Conservation (phyloP, 768 basidiomycete genomes). For the Dendrothele bispora region DNA sequence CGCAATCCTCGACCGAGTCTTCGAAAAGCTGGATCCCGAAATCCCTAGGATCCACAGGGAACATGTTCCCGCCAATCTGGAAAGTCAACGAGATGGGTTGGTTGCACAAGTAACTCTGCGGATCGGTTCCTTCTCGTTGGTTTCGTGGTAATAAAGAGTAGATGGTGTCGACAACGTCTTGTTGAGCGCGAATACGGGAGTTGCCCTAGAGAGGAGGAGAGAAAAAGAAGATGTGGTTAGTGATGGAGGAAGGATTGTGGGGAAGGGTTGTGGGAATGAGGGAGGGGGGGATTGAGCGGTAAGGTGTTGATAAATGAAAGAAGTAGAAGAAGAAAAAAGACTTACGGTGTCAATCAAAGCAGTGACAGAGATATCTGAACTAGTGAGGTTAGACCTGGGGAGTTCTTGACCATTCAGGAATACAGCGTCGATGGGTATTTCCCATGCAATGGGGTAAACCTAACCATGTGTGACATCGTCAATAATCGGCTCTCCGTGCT, state of each 20-base stretch:
- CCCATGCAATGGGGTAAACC: constrained; percentile 71
- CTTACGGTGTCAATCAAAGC: constrained; percentile 73
- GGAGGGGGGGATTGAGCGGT: no score
- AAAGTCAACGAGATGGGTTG: constrained; percentile 64
- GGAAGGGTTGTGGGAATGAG: no score
- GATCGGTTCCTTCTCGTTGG: no score
- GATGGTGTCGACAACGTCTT: constrained; percentile 60
- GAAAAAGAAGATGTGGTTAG: not conserved
- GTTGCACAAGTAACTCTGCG: constrained; percentile 51
- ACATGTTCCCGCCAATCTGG: constrained; percentile 64
- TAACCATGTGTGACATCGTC: constrained; percentile 21
- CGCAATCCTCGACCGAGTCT: constrained; percentile 40
- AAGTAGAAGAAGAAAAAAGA: constrained; percentile 5
- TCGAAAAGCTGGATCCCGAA: constrained; percentile 45
- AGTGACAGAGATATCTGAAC: constrained; percentile 51
- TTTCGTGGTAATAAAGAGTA: constrained; percentile 9
- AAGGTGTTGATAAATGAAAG: not conserved
- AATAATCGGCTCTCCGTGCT: no score
- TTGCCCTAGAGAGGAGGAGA: constrained; percentile 51
- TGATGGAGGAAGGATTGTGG: not conserved
- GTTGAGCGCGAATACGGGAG: constrained; percentile 73
- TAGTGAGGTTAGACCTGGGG: constrained; percentile 52
- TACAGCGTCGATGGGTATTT: constrained; percentile 68
- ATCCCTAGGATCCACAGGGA: constrained; percentile 77
- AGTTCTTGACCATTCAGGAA: constrained; percentile 66